Evolutionary conservation across 1,284 basidiomycete genomes (phyloP), one percentile per base, ranked within the genome.

Genomic region (Papiliotrema fonsecae): DNA sequence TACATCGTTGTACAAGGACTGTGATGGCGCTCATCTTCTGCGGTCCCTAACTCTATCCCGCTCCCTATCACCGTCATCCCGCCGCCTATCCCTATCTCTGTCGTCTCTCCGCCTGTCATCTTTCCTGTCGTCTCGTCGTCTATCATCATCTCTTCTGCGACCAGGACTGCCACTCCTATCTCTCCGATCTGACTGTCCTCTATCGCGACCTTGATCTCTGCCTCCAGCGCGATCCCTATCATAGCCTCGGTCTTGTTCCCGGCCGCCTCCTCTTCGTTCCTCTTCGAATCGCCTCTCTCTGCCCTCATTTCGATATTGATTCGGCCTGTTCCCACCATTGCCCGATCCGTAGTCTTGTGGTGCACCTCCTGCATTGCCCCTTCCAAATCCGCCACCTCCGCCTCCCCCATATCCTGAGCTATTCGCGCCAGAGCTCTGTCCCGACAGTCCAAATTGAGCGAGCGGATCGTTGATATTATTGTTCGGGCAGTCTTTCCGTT

Each of bases 401-500:
- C 58, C 55, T 3, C 60, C 47, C 2, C 49, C 40, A 36, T 66
- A 67, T 10, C 59, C 59, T 11, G 58, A 57, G 27, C 57, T 62
- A n/a, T n/a, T n/a, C n/a, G n/a, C n/a, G n/a, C n/a, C n/a, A n/a
- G n/a, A n/a, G 14, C 64, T 62, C 26, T 13, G 22, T 13, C 19
- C 42, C 7, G 28, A 27, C 34, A 34, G 22, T 4, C 27, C 39
- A 13, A 47, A 52, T 22, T 57, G 53, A n/a, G 46, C 52, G n/a
- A 65, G 51, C 38, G 57, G 42, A 24, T 47, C 38, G 39, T 64
- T 56, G 21, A 57, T 52, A 44, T 65, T 63, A 47, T 64, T 61
- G 55, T 69, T 71, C 0, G 71, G 71, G 44, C 71, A 74, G 46
- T 72, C 70, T 79, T 86, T 87, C 69, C 89, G 89, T 38, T 90